phyloP scores from a whole-genome alignment of 2,329 filamentous ascomycete genomes.

The Colletotrichum nymphaeae region DNA sequence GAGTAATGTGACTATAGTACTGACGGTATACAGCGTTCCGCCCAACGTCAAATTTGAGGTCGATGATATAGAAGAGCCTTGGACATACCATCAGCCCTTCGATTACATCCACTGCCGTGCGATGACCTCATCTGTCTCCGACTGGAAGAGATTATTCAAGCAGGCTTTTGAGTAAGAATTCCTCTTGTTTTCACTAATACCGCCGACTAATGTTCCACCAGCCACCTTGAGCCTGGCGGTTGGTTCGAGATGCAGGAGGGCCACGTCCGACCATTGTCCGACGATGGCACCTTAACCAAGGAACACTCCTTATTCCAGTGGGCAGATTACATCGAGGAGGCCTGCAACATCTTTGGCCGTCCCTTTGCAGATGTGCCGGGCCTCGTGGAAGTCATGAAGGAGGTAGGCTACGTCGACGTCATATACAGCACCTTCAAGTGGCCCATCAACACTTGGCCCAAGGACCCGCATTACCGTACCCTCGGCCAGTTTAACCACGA shows the following conservation, averaged over 20 bases:
- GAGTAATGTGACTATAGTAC: too few species aligned
- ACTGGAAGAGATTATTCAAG: too few species aligned
- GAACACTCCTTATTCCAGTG: conserved; percentile 44
- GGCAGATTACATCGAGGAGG: conserved; percentile 44
- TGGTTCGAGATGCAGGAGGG: conserved; percentile 57
- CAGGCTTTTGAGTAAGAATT: too few species aligned
- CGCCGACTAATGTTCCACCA: background rate
- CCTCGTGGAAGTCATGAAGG: conserved; percentile 52
- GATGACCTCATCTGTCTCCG: conserved; percentile 61
- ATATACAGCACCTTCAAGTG: conserved; percentile 58
- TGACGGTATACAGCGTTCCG: conserved; percentile 52
- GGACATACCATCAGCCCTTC: conserved; percentile 60
- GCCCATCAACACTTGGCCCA: conserved; percentile 63
- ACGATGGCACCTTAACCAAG: conserved; percentile 51
- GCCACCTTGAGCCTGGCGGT: conserved; percentile 52
- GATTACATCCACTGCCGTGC: conserved; percentile 66
- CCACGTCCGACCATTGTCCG: conserved; percentile 49
- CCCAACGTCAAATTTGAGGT: conserved; percentile 66
- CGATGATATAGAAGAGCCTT: conserved; percentile 65
- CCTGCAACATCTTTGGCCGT: conserved; percentile 43
- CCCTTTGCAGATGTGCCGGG: conserved; percentile 54
- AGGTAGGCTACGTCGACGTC: conserved; percentile 66
- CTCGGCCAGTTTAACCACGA: conserved; percentile 43
- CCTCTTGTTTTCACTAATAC: background rate
- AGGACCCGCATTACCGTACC: conserved; percentile 61